These are phyloP conservation scores for Cnidoscolus chayamansa DNA, from an alignment of 441 rosid species.

Conservation along the genomic window DNA sequence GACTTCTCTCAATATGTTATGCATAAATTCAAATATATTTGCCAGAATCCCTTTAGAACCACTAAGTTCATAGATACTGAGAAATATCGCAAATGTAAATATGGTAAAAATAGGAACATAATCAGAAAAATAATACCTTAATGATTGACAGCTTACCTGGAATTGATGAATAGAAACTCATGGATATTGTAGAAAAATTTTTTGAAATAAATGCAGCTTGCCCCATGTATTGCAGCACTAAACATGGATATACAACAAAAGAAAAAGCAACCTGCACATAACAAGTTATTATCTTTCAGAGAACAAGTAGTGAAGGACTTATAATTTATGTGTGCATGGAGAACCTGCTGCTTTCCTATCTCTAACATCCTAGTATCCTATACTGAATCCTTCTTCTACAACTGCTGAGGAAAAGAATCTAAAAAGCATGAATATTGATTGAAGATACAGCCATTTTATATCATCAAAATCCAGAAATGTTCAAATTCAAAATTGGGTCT, in stretches of 20 bases:
- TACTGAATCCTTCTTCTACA: not conserved
- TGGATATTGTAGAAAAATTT: slow-evolving; percentile 51
- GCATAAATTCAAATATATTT: not conserved
- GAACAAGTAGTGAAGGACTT: not conserved
- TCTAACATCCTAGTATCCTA: not conserved
- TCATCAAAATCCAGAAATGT: slow-evolving; percentile 3
- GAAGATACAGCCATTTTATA: slow-evolving; percentile 10
- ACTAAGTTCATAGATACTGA: not conserved
- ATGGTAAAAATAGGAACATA: not conserved
- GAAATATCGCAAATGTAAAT: not conserved
- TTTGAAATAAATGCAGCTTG: slow-evolving; percentile 90
- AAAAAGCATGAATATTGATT: slow-evolving; percentile 6
- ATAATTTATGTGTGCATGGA: not conserved
- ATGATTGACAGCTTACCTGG: slow-evolving; percentile 52
- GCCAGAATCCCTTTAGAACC: slow-evolving; percentile 2
- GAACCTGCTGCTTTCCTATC: not conserved
- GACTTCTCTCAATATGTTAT: not conserved
- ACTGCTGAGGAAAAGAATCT: not conserved
- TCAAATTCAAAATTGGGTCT: not conserved
- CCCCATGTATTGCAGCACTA: slow-evolving; percentile 96
- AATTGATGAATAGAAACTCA: slow-evolving; percentile 77
- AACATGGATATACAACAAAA: slow-evolving; percentile 76
- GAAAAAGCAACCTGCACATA: slow-evolving; percentile 70
- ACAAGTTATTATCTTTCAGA: not conserved
- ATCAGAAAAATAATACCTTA: not conserved